Percentiles rank a stretch among this genome's conserved stretches.
Conservation (phyloP, 176 grass and related monocot genomes). For the Oryza glumipatula region DNA sequence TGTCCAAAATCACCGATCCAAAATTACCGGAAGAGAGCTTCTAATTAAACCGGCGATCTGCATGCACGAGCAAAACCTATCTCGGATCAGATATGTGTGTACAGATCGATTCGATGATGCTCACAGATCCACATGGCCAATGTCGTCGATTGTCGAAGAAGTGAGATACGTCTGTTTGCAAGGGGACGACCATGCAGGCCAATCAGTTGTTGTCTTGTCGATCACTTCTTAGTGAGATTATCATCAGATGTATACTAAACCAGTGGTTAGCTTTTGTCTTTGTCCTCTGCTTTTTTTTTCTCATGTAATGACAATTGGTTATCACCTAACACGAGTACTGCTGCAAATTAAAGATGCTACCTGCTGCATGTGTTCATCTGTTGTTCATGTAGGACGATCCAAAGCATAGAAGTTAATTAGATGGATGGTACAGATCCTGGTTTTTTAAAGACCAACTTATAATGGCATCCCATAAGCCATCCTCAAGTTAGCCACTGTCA, state of each 20-base stretch:
- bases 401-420: too few relatives aligned
- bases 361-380: not conserved
- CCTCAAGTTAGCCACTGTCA: too few relatives aligned
- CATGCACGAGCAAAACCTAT: not conserved
- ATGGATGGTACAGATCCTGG: too few relatives aligned
- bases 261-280: not conserved
- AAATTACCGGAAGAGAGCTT: not conserved
- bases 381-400: not conserved
- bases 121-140: not conserved
- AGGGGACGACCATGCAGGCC: not conserved
- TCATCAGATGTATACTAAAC: not conserved
- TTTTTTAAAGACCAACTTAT: too few relatives aligned
- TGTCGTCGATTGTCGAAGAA: not conserved
- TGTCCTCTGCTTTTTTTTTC: too few relatives aligned
- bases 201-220: not conserved
- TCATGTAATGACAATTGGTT: not conserved
- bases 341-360: not conserved
- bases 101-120: too few relatives aligned
- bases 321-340: not conserved
- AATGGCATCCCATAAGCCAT: too few relatives aligned
- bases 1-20: not conserved
- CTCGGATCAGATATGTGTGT: not conserved
- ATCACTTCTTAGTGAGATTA: not conserved
- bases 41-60: not conserved
- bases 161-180: not conserved